Evolutionary conservation across 2,329 filamentous ascomycete species (phyloP).

Genomic region (Penicillium hordei): DNA sequence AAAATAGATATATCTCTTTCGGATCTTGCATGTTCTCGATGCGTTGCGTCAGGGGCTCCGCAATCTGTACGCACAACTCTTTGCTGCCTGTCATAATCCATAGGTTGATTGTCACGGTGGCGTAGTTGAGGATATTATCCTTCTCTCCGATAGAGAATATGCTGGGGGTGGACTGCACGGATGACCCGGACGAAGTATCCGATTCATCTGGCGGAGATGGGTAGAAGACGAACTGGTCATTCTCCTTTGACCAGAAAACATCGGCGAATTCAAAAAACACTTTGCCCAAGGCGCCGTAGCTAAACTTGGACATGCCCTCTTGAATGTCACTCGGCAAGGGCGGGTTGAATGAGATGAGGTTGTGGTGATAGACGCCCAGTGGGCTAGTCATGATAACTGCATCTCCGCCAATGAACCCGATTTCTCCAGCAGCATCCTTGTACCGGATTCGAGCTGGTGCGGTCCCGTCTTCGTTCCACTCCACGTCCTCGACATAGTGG

Average conservation of each 20-base stretch:
- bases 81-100: constrained; percentile 48
- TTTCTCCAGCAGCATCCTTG: constrained; percentile 23
- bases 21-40: constrained; percentile 45
- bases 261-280: constrained; percentile 47
- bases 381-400: constrained; percentile 44
- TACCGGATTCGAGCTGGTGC: constrained; percentile 11
- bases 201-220: constrained; percentile 38
- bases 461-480: constrained; percentile 35
- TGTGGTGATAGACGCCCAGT: constrained; percentile 41
- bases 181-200: constrained; percentile 32
- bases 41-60: constrained; percentile 47
- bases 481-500: constrained; percentile 41
- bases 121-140: constrained; percentile 45
- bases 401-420: constrained; percentile 35
- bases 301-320: constrained; percentile 38
- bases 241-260: constrained; percentile 48
- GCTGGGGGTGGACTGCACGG: constrained; percentile 15
- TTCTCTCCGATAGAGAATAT: constrained; percentile 15
- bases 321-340: constrained; percentile 39
- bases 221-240: constrained; percentile 49
- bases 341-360: constrained; percentile 43
- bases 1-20: constrained; percentile 43
- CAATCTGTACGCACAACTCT: constrained; percentile 46
- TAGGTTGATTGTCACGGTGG: constrained; percentile 46
- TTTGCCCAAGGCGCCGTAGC: constrained; percentile 47